phyloP scores from a whole-genome alignment of 2,329 filamentous ascomycete species.

The Hymenoscyphus scutula region DNA sequence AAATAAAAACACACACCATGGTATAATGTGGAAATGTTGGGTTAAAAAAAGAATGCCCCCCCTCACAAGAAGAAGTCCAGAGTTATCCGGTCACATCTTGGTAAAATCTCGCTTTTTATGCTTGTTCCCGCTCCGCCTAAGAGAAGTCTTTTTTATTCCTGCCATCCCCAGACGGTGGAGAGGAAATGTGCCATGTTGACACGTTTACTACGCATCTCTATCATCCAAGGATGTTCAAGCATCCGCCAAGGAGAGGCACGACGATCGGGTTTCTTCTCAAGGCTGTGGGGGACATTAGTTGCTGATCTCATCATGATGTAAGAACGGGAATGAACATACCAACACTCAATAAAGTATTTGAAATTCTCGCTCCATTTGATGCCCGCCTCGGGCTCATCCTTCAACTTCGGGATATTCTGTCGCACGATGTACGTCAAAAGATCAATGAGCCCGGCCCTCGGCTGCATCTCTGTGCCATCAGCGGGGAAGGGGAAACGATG shows the following conservation, averaged over 20 bases:
- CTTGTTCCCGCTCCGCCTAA: not conserved
- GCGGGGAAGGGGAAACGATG: slow-evolving; percentile 98
- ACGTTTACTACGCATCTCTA: slow-evolving; percentile 91
- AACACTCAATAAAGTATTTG: slow-evolving; percentile 99
- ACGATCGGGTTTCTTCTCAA: slow-evolving; percentile 87
- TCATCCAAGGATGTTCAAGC: slow-evolving; percentile 98
- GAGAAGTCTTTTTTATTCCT: slow-evolving; percentile 38
- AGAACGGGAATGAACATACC: slow-evolving; percentile 61
- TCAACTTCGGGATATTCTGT: slow-evolving; percentile 90
- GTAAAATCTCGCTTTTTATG: not conserved
- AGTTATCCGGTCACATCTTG: no score
- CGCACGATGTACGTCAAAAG: slow-evolving; percentile 95
- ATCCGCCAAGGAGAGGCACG: slow-evolving; percentile 96
- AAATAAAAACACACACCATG: no score
- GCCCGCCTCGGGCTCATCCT: slow-evolving; percentile 85
- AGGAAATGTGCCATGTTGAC: slow-evolving; percentile 98
- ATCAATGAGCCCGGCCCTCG: slow-evolving; percentile 88
- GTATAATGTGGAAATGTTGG: no score
- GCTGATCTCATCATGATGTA: slow-evolving; percentile 8
- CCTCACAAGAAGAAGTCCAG: no score
- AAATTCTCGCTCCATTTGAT: slow-evolving; percentile 97
- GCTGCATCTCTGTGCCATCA: slow-evolving; percentile 93
- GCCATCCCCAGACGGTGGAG: slow-evolving; percentile 95
- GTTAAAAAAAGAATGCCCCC: no score
- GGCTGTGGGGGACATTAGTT: slow-evolving; percentile 49